Evolutionary conservation across 257 asterid genomes (phyloP).

Genomic region (Eustoma russellianum): DNA sequence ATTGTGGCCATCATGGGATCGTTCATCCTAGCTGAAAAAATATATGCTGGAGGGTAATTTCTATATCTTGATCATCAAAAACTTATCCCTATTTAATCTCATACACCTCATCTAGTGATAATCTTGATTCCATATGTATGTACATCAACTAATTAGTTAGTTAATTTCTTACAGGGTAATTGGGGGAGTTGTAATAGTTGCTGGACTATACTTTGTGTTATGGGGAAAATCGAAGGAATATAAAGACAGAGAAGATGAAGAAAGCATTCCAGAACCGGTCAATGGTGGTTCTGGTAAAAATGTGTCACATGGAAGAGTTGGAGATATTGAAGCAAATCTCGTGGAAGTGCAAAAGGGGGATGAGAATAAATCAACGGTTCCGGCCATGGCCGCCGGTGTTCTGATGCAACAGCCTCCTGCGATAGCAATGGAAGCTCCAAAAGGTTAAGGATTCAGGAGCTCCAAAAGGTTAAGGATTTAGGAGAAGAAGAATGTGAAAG

Average conservation of each 20-base stretch:
- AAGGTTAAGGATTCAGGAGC: conserved; percentile 12
- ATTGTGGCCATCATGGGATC: conserved; percentile 87
- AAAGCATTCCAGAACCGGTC: conserved; percentile 32
- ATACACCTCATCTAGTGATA: too few species aligned
- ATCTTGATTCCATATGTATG: too few species aligned
- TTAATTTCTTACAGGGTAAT: conserved; percentile 22
- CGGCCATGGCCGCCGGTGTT: conserved; percentile 30
- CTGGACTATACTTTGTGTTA: conserved; percentile 40
- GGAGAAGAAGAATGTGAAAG: neutral
- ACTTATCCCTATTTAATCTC: too few species aligned
- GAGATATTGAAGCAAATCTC: conserved; percentile 54
- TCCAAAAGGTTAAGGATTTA: too few species aligned
- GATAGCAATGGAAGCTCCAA: conserved; percentile 52
- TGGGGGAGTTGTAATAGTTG: conserved; percentile 42
- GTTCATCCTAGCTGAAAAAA: conserved; percentile 67
- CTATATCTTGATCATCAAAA: too few species aligned
- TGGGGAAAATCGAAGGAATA: conserved; percentile 58
- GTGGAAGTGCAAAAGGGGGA: conserved; percentile 22
- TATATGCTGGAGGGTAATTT: conserved; percentile 72
- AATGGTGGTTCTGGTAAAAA: conserved; percentile 22
- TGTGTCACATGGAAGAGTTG: conserved; percentile 7
- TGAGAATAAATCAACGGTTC: conserved; percentile 16
- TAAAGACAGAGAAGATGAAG: conserved; percentile 33
- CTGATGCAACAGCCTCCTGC: conserved; percentile 49
- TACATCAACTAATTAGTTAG: too few species aligned